These are phyloP conservation scores for Zea mays DNA, from an alignment of 176 grass and related monocot species.

Conservation along the genomic window Zm-B73-REFERENCE-NAM-5.0 NC_050104.1:148555501-148556000, in stretches of 20 bases:
- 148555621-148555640: no score
- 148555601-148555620: no score
- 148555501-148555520: no score
- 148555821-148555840: not conserved
- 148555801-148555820: conserved; percentile 11
- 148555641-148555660: no score
- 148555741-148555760: not conserved
- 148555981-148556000: not conserved
- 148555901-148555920: no score
- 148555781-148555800: not conserved
- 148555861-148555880: not conserved
- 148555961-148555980: not conserved
- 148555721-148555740: not conserved
- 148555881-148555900: no score
- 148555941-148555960: not conserved
- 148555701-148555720: not conserved
- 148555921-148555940: no score
- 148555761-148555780: not conserved
- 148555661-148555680: not conserved
- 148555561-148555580: no score
- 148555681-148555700: conserved; percentile 22
- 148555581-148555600: no score
- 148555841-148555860: no score
- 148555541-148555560: no score
- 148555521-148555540: no score